Conservation (phyloP, 345 rosid species). For the Ceriops tagal region DNA sequence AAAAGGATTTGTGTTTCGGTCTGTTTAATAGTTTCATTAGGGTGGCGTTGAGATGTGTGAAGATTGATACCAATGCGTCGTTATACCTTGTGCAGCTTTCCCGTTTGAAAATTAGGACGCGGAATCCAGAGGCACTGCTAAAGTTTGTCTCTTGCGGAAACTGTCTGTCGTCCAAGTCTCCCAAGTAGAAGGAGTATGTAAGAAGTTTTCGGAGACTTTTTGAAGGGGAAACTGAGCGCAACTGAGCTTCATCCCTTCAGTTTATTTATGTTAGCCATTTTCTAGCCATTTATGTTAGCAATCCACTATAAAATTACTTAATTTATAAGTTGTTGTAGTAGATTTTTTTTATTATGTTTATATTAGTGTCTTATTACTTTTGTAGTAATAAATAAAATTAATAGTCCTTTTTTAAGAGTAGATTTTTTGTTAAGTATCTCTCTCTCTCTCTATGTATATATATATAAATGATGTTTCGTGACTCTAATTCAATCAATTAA, state of each 20-base stretch:
- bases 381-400: no score
- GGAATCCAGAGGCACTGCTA: slow-evolving; percentile 58
- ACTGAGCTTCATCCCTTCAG: slow-evolving; percentile 12
- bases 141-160: slow-evolving; percentile 72
- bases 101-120: slow-evolving; percentile 53
- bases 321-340: no score
- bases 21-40: no score
- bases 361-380: no score
- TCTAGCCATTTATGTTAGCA: no score
- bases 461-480: no score
- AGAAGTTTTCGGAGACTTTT: slow-evolving; percentile 8
- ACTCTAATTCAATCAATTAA: no score
- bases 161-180: slow-evolving; percentile 58
- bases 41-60: neutral
- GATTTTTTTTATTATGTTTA: no score
- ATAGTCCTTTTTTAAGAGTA: no score
- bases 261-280: neutral
- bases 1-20: neutral
- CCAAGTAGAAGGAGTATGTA: slow-evolving; percentile 32
- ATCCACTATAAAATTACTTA: no score
- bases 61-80: neutral
- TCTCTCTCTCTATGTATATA: no score
- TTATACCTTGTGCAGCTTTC: slow-evolving; percentile 44
- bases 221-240: slow-evolving; percentile 5
- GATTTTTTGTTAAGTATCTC: no score